Conservation (phyloP, 2,329 filamentous ascomycete genomes). For the Penicillium sp. region DNA sequence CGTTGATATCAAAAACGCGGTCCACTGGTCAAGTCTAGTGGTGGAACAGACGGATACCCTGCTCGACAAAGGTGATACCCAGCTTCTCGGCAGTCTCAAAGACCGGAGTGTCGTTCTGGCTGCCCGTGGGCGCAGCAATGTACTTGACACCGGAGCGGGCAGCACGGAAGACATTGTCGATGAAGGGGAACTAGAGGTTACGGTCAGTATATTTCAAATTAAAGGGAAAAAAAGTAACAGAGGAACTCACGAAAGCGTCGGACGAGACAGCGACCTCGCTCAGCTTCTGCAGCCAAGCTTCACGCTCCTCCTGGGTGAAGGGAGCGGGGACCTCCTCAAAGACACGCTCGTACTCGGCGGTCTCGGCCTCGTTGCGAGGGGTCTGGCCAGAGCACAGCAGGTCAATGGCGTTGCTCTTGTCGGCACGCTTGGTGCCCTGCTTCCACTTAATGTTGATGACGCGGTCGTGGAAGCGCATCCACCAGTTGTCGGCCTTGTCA, state of each 20-base stretch:
- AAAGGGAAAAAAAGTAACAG: not conserved
- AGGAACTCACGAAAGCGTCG: constrained; percentile 78
- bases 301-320: constrained; percentile 79
- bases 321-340: constrained; percentile 82
- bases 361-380: constrained; percentile 75
- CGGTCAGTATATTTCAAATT: not conserved
- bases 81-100: constrained; percentile 86
- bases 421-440: constrained; percentile 90
- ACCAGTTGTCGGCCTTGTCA: constrained; percentile 99
- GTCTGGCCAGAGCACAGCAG: constrained; percentile 87
- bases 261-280: constrained; percentile 73
- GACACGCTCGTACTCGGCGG: constrained; percentile 76
- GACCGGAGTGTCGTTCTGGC: constrained; percentile 45
- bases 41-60: constrained; percentile 90
- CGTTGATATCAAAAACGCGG: constrained; percentile 1
- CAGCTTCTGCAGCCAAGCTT: constrained; percentile 78
- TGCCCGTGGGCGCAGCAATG: constrained; percentile 87
- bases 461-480: constrained; percentile 94
- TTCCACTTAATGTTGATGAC: constrained; percentile 91
- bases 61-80: constrained; percentile 90
- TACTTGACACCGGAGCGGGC: constrained; percentile 88
- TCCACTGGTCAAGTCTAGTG: constrained; percentile 56
- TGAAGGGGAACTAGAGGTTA: constrained; percentile 73
- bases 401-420: constrained; percentile 98
- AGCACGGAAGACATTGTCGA: constrained; percentile 93